Evolutionary conservation across 768 basidiomycete species (phyloP).

Genomic region (Myochromella boudieri): DNA sequence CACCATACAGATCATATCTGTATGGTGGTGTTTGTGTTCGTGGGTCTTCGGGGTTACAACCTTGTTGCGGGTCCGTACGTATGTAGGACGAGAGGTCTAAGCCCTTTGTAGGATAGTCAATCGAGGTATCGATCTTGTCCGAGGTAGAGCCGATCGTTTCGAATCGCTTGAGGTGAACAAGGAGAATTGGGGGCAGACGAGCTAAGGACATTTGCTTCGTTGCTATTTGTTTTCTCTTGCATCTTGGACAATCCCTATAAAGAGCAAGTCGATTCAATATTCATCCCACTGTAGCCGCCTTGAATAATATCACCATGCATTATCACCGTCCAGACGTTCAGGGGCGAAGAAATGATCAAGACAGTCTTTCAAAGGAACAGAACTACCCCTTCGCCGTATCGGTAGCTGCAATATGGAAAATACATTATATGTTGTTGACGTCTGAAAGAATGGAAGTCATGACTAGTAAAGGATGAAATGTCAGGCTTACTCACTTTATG

Average conservation of each 20-base stretch:
- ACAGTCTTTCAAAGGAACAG: constrained; percentile 75
- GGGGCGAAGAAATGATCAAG: constrained; percentile 88
- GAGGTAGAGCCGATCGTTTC: constrained; percentile 82
- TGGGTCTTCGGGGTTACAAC: constrained; percentile 63
- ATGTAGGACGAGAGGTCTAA: constrained; percentile 77
- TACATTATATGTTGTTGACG: constrained; percentile 94
- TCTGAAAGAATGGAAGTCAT: constrained; percentile 45
- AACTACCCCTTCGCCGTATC: constrained; percentile 64
- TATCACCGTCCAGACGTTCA: constrained; percentile 88
- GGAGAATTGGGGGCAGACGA: constrained; percentile 87
- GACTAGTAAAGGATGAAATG: not conserved
- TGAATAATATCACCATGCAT: constrained; percentile 79
- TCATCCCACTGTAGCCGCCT: too few relatives aligned
- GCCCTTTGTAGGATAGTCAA: constrained; percentile 78
- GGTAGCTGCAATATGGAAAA: constrained; percentile 96
- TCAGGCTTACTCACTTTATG: constrained; percentile 56
- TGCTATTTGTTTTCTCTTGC: constrained; percentile 85
- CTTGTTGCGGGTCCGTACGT: constrained; percentile 54
- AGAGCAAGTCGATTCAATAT: constrained; percentile 2
- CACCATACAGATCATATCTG: constrained; percentile 90
- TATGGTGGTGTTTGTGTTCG: constrained; percentile 85
- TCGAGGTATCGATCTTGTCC: constrained; percentile 91
- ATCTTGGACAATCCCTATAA: constrained; percentile 88
- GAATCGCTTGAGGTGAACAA: constrained; percentile 93
- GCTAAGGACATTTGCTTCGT: constrained; percentile 87